phyloP scores from a whole-genome alignment of 1,139 yeast genomes.

The Lodderomyces margitis region DNA sequence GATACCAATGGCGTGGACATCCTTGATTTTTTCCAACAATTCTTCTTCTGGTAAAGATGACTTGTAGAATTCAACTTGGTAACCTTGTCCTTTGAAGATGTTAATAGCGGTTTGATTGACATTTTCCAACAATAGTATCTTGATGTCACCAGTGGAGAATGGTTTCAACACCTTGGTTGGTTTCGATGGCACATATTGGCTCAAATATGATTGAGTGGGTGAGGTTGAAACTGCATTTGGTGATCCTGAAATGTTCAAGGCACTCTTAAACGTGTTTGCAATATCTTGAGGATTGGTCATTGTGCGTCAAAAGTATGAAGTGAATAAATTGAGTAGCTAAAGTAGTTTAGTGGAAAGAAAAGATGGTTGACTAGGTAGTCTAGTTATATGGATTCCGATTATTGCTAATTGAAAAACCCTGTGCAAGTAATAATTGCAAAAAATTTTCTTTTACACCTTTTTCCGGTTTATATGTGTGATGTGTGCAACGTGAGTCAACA shows the following conservation, averaged over 20 bases:
- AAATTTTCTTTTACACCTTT: neutral
- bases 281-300: constrained; percentile 76
- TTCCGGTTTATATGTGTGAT: neutral
- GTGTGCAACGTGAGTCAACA: neutral
- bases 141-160: constrained; percentile 87
- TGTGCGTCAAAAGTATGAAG: too few relatives aligned
- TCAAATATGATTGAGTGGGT: constrained; percentile 55
- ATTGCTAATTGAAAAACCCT: neutral
- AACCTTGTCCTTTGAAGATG: constrained; percentile 84
- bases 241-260: constrained; percentile 49
- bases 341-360: too few relatives aligned
- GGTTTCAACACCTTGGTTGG: constrained; percentile 77
- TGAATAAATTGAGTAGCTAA: neutral
- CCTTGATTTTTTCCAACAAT: constrained; percentile 87
- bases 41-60: constrained; percentile 89
- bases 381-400: neutral
- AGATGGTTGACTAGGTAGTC: neutral
- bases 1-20: constrained; percentile 95
- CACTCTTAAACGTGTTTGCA: constrained; percentile 55
- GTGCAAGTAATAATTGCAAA: neutral
- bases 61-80: constrained; percentile 94
- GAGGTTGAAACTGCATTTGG: constrained; percentile 74
- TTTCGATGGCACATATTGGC: constrained; percentile 44
- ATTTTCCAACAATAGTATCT: constrained; percentile 85
- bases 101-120: constrained; percentile 90